Conservation (phyloP, 2,329 filamentous ascomycete genomes). For the Colletotrichum neosansevieriae region DNA sequence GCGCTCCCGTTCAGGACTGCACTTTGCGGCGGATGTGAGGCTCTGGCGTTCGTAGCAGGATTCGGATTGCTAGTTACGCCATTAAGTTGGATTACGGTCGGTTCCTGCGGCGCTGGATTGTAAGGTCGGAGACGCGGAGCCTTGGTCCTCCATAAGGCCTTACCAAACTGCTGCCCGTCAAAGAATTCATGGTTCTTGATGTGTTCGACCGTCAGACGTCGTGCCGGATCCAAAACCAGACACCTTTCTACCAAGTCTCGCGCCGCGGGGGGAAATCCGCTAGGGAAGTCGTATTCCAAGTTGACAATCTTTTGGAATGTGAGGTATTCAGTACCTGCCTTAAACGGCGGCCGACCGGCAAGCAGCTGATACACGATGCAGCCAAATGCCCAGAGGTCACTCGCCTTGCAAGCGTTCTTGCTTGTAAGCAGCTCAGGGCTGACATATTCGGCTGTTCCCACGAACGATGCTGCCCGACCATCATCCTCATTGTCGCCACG, state of each 20-base stretch:
- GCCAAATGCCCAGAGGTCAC: conserved; percentile 97
- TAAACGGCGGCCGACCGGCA: conserved; percentile 96
- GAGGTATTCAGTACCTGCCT: conserved; percentile 93
- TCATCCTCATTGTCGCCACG: conserved; percentile 65
- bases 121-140: conserved; percentile 90
- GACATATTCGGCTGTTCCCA: conserved; percentile 97
- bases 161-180: conserved; percentile 86
- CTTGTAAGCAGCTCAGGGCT: conserved; percentile 97
- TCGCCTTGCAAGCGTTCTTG: conserved; percentile 97
- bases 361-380: conserved; percentile 98
- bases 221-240: conserved; percentile 87
- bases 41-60: conserved; percentile 47
- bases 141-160: conserved; percentile 87
- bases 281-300: conserved; percentile 92
- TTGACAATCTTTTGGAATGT: conserved; percentile 99
- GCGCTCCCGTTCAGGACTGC: conserved; percentile 59
- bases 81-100: conserved; percentile 80
- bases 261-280: conserved; percentile 87
- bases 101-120: conserved; percentile 79
- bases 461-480: conserved; percentile 89
- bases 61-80: conserved; percentile 56
- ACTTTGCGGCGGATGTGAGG: conserved; percentile 51
- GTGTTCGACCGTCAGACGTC: conserved; percentile 90
- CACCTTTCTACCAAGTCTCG: conserved; percentile 91
- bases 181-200: conserved; percentile 98